phyloP scores from a whole-genome alignment of 148 eudicot genomes.

The Suaeda aralocaspica region DNA sequence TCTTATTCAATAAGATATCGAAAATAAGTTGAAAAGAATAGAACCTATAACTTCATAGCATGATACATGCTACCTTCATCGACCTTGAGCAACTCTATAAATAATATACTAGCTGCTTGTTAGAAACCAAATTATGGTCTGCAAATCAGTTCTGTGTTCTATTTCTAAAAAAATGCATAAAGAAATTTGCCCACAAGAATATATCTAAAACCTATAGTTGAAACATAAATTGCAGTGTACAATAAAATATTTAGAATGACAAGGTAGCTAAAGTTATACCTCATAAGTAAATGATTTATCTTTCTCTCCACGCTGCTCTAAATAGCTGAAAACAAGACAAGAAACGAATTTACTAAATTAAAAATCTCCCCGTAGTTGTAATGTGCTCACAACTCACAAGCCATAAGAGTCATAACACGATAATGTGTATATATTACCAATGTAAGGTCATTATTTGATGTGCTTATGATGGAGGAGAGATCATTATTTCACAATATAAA shows the following conservation, averaged over 20 bases:
- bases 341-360: constrained; percentile 1
- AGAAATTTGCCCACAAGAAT: neutral
- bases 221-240: neutral
- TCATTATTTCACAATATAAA: neutral
- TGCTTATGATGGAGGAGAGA: neutral
- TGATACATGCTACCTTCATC: neutral
- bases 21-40: neutral
- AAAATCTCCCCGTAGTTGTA: neutral
- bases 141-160: neutral
- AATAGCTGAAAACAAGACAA: constrained; percentile 62
- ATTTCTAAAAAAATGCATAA: no score
- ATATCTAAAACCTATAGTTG: neutral
- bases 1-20: no score
- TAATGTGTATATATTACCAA: neutral
- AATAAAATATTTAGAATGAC: neutral
- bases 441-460: no score
- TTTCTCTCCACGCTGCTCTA: constrained; percentile 71
- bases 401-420: neutral
- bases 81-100: neutral
- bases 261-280: constrained; percentile 38
- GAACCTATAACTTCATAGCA: neutral
- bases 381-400: neutral
- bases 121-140: neutral
- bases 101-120: neutral
- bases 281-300: constrained; percentile 84